phyloP scores from a whole-genome alignment of 345 rosid species.

The Euphorbia lathyris region DNA sequence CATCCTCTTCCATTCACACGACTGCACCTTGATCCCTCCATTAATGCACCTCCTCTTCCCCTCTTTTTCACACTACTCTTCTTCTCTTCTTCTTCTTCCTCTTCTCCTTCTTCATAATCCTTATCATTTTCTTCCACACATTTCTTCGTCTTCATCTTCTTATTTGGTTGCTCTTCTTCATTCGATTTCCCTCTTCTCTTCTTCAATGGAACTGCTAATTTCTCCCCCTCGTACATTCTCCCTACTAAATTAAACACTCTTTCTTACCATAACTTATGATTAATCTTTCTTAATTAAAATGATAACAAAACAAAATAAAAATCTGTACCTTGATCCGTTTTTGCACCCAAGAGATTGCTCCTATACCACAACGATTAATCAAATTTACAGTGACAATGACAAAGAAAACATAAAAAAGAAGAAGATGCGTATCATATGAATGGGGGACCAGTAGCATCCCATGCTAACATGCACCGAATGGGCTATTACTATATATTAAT shows the following conservation, averaged over 20 bases:
- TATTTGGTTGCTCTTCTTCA: conserved; percentile 13
- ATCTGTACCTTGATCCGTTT: conserved; percentile 43
- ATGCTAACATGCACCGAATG: conserved; percentile 81
- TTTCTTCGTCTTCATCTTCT: conserved; percentile 42
- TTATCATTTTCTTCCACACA: conserved; percentile 9
- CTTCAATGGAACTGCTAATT: conserved; percentile 49
- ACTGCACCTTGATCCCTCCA: conserved; percentile 93
- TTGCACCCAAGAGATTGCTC: conserved; percentile 35
- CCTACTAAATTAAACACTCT: conserved; percentile 22
- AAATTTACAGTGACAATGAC: not conserved
- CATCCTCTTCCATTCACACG: conserved; percentile 96
- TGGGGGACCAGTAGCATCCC: conserved; percentile 74
- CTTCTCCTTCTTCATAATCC: conserved; percentile 11
- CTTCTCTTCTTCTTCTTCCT: not conserved
- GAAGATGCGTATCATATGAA: conserved; percentile 28
- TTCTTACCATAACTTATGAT: no score
- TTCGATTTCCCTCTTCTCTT: conserved; percentile 49
- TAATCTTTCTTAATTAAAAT: not conserved
- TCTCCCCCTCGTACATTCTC: conserved; percentile 47
- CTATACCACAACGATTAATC: conserved; percentile 23
- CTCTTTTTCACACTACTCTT: conserved; percentile 39
- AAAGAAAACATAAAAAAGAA: conserved; percentile 20
- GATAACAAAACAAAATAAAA: conserved; percentile 13
- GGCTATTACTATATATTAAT: conserved; percentile 28
- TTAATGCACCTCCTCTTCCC: conserved; percentile 44